Conservation (phyloP, 495 filamentous ascomycete genomes). For the Penicillium daleae region DNA sequence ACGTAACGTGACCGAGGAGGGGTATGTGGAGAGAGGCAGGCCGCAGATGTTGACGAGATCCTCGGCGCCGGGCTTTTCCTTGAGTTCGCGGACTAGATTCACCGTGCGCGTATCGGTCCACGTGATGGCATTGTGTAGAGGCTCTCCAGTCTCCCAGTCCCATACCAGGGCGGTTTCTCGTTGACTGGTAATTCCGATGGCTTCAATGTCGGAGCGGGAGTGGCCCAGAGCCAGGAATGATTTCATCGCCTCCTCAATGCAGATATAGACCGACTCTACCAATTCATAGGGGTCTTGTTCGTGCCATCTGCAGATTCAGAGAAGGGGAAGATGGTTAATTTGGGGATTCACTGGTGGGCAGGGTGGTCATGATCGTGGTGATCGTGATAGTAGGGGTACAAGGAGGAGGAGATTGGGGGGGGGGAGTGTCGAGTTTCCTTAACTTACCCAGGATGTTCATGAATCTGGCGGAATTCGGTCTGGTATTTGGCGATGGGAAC, state of each 20-base stretch:
- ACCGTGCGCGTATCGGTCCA: conserved; percentile 93
- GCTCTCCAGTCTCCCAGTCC: conserved; percentile 85
- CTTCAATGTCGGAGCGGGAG: conserved; percentile 71
- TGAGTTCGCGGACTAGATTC: conserved; percentile 79
- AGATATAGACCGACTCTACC: conserved; percentile 75
- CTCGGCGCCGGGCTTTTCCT: conserved; percentile 65
- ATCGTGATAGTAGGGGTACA: not conserved
- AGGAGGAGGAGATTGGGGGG: conserved; percentile 3
- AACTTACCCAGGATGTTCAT: conserved; percentile 81
- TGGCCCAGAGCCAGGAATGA: conserved; percentile 74
- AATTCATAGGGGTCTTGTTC: conserved; percentile 89
- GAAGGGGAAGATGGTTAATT: conserved; percentile 13
- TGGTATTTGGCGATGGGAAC: conserved; percentile 85
- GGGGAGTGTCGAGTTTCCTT: conserved; percentile 6
- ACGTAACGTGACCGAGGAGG: conserved; percentile 84
- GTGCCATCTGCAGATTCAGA: conserved; percentile 69
- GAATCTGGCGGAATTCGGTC: conserved; percentile 86
- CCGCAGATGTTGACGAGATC: conserved; percentile 76
- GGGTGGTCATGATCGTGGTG: not conserved
- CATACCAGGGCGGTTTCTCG: conserved; percentile 92
- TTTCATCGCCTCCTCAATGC: conserved; percentile 80
- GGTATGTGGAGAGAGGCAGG: conserved; percentile 90
- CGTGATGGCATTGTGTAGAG: conserved; percentile 86
- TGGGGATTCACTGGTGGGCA: not conserved
- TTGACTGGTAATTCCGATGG: conserved; percentile 93